Percentiles rank a stretch among this genome's conserved stretches.
These are phyloP conservation scores for Neostapfia colusana DNA, from an alignment of 176 grass and related monocot species.

Conservation along the genomic window DNA sequence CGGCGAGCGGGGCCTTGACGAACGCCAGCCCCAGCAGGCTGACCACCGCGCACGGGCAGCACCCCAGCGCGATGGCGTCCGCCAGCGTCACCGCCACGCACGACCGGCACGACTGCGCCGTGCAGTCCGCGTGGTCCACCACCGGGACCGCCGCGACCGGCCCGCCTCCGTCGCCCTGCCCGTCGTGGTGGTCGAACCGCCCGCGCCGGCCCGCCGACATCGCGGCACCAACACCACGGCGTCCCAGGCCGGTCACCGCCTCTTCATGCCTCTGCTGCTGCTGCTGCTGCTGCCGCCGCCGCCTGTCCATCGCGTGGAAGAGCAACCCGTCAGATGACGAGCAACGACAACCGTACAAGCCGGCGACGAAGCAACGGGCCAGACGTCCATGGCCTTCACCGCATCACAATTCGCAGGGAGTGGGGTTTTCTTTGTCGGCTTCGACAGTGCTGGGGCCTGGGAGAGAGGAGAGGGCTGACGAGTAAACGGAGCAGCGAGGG, in stretches of 20 bases:
- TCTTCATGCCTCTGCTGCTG: constrained; percentile 10
- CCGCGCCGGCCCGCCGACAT: constrained; percentile 35
- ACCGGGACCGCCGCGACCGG: constrained; percentile 8
- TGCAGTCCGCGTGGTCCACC: constrained; percentile 66
- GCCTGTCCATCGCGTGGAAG: constrained; percentile 35
- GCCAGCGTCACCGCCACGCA: constrained; percentile 73
- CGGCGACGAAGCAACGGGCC: background rate
- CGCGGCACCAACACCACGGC: background rate
- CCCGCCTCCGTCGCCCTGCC: background rate
- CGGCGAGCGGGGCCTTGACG: constrained; percentile 59
- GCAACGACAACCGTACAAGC: background rate
- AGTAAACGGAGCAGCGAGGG: background rate
- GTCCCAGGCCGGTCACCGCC: background rate
- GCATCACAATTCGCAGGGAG: constrained; percentile 15
- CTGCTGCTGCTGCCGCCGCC: background rate
- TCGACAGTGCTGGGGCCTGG: too few relatives aligned
- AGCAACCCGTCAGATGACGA: background rate
- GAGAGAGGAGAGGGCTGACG: too few relatives aligned
- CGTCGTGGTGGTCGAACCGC: constrained; percentile 11
- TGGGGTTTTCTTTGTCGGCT: background rate
- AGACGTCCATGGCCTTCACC: constrained; percentile 34
- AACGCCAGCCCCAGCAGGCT: constrained; percentile 66
- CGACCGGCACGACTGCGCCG: constrained; percentile 63
- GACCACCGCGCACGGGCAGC: constrained; percentile 80
- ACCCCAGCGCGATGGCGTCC: constrained; percentile 77